These are phyloP conservation scores for Talaromyces sp. DNA, from an alignment of 2,329 filamentous ascomycete species.

Conservation along the genomic window DNA sequence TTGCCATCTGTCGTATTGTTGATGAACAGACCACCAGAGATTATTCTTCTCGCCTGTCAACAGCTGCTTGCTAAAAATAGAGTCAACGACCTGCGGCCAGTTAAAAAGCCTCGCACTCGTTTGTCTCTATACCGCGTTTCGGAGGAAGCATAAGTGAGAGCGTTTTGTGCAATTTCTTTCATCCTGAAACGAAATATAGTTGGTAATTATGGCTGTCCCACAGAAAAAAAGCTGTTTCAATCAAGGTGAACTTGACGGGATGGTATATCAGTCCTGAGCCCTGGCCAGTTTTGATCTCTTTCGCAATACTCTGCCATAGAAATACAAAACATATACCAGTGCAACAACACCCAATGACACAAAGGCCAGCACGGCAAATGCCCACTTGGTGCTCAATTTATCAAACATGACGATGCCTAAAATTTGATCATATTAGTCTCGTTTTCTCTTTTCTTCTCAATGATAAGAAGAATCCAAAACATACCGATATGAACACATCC, in stretches of 20 bases:
- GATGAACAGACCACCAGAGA: neutral
- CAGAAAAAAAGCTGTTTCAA: neutral
- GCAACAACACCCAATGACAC: conserved; percentile 36
- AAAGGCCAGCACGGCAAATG: conserved; percentile 38
- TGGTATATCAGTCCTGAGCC: conserved; percentile 39
- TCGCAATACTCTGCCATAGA: conserved; percentile 33
- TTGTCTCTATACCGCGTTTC: neutral
- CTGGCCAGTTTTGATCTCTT: conserved; percentile 31
- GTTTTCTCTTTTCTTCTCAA: neutral
- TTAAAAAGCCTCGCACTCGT: neutral
- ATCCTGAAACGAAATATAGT: no score
- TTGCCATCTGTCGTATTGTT: neutral
- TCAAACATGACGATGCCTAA: conserved; percentile 30
- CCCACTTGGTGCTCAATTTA: conserved; percentile 37
- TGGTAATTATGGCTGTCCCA: no score
- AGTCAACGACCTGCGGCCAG: neutral
- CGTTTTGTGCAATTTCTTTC: no score
- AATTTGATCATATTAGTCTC: neutral
- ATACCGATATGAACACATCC: conserved; percentile 36
- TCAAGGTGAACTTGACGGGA: neutral
- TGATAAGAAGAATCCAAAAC: conserved; percentile 9
- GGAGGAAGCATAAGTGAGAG: no score
- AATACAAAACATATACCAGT: conserved; percentile 39
- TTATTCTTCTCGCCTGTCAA: neutral
- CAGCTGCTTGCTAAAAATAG: neutral